A percentile compares a stretch with the other conserved stretches of the same genome.
These are phyloP conservation scores for Yarrowia hollandica DNA, from an alignment of 805 yeast genomes.

Conservation along the genomic window DNA sequence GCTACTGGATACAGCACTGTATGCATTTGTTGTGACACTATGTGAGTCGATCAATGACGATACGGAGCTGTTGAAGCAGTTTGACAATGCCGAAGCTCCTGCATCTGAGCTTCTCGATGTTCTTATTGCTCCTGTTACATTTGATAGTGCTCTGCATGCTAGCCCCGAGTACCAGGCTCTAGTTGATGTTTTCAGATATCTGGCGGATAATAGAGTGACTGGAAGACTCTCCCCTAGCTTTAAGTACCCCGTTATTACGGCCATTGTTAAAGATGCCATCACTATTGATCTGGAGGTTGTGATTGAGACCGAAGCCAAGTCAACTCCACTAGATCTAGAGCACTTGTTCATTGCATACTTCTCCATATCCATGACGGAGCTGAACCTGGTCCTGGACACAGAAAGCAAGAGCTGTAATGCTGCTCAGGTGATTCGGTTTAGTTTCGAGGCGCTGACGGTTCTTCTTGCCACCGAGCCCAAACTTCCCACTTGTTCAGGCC, in stretches of 20 bases:
- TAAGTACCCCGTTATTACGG: not conserved
- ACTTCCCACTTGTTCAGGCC: constrained; percentile 5
- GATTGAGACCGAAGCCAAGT: constrained; percentile 8
- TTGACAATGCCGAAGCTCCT: not conserved
- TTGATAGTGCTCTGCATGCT: constrained; percentile 1
- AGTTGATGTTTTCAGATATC: not conserved
- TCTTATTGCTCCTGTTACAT: not conserved
- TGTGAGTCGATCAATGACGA: constrained; percentile 16
- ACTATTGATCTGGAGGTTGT: constrained; percentile 14
- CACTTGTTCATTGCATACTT: constrained; percentile 8
- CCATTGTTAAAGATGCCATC: constrained; percentile 16
- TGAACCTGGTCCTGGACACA: constrained; percentile 8
- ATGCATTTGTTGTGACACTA: constrained; percentile 16
- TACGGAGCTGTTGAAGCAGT: not conserved
- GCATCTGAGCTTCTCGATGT: not conserved
- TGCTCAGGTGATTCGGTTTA: constrained; percentile 5
- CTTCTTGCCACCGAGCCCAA: constrained; percentile 4
- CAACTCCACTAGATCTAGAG: constrained; percentile 14
- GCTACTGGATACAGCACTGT: not conserved
- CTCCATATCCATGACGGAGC: constrained; percentile 9
- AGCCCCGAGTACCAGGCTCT: constrained; percentile 15
- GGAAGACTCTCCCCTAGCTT: not conserved
- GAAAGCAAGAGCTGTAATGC: not conserved
- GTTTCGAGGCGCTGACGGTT: constrained; percentile 9
- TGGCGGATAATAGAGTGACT: constrained; percentile 1